These are phyloP conservation scores for Peronospora belbahrii DNA, from an alignment of 352 stramenopile genomes.

Conservation along the genomic window DNA sequence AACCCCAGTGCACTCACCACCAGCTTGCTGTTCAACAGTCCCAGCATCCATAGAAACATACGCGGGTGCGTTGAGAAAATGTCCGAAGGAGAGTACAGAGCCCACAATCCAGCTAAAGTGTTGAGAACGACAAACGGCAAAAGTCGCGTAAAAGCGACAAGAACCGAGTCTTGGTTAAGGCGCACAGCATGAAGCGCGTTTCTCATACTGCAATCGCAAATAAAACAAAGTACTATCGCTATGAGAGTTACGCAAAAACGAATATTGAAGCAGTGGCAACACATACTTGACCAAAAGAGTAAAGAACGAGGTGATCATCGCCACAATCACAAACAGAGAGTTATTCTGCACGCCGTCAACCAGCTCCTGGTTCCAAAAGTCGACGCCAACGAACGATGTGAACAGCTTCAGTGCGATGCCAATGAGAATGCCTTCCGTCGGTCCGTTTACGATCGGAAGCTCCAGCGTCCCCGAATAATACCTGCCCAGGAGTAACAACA, in stretches of 20 bases:
- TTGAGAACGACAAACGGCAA: conserved; percentile 73
- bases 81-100: conserved; percentile 55
- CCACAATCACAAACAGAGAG: conserved; percentile 68
- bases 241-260: not conserved
- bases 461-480: conserved; percentile 94
- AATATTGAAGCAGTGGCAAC: not conserved
- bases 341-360: conserved; percentile 73
- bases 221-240: not conserved
- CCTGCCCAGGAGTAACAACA: conserved; percentile 13
- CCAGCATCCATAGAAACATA: conserved; percentile 83
- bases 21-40: conserved; percentile 83
- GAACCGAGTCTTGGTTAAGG: conserved; percentile 58
- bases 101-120: conserved; percentile 58
- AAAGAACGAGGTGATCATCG: conserved; percentile 42
- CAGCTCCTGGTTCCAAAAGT: conserved; percentile 65
- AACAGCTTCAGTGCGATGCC: conserved; percentile 67
- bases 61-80: conserved; percentile 72
- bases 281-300: conserved; percentile 78
- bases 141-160: conserved; percentile 74
- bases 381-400: conserved; percentile 46
- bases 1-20: conserved; percentile 63
- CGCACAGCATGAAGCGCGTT: conserved; percentile 70
- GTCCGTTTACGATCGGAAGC: conserved; percentile 94
- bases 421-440: conserved; percentile 93
- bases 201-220: conserved; percentile 30